A percentile compares a stretch with the other conserved stretches of the same genome.
Conservation (phyloP, 306 rosid genomes). For the Quercus parvula region DNA sequence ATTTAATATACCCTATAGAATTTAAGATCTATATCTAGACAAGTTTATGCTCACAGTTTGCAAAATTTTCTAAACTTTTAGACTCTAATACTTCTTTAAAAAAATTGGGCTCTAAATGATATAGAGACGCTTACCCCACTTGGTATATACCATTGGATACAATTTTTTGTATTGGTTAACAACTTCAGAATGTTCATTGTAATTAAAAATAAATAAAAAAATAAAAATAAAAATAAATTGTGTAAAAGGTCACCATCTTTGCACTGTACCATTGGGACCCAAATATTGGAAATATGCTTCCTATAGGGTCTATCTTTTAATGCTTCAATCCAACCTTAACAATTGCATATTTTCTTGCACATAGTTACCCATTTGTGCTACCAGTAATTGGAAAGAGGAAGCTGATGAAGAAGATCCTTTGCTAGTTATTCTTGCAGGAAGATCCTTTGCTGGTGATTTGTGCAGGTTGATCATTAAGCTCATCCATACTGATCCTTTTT, state of each 20-base stretch:
- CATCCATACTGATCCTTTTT: too few species aligned
- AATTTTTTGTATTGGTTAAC: constrained; percentile 15
- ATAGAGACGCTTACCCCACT: constrained; percentile 87
- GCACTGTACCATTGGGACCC: constrained; percentile 91
- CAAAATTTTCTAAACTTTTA: too few species aligned
- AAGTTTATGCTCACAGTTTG: too few species aligned
- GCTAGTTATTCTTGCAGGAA: constrained; percentile 95
- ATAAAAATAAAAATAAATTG: background rate
- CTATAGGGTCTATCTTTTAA: constrained; percentile 93
- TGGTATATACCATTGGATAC: constrained; percentile 45
- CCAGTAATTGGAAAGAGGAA: constrained; percentile 85
- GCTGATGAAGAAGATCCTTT: constrained; percentile 72
- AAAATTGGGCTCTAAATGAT: constrained; percentile 75
- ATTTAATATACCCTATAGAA: too few species aligned
- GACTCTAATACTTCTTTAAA: too few species aligned
- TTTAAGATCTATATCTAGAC: too few species aligned
- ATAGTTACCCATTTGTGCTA: constrained; percentile 20
- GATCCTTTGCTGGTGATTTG: background rate
- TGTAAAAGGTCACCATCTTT: constrained; percentile 77
- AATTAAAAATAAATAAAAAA: background rate
- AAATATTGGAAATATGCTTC: constrained; percentile 95
- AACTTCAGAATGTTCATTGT: constrained; percentile 13
- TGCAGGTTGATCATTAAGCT: too few species aligned
- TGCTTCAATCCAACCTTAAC: constrained; percentile 90
- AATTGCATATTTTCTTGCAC: constrained; percentile 28